phyloP scores from a whole-genome alignment of 164 flowering plant species.

The Tinospora cordifolia region DNA sequence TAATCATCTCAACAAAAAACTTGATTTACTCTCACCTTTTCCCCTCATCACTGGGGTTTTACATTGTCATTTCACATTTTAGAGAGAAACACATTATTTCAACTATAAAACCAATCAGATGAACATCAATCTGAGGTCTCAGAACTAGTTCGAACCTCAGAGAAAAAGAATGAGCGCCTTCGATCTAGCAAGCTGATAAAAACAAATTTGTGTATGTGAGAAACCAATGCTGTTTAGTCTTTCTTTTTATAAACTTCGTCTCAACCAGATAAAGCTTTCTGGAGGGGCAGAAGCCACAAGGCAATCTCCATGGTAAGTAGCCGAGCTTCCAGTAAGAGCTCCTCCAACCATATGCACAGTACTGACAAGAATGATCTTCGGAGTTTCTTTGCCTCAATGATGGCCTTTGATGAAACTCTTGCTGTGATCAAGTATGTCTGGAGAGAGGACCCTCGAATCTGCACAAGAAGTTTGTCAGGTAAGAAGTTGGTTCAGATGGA shows the following conservation, averaged over 20 bases:
- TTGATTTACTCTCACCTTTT: not conserved
- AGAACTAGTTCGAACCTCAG: conserved; percentile 5
- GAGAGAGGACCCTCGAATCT: conserved; percentile 73
- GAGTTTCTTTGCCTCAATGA: conserved; percentile 49
- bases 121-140: conserved; percentile 15
- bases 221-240: not conserved
- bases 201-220: not conserved
- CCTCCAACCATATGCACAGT: conserved; percentile 51
- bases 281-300: conserved; percentile 58
- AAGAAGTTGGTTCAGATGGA: not conserved
- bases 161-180: conserved; percentile 17
- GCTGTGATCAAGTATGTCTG: conserved; percentile 78
- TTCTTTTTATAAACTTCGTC: not conserved
- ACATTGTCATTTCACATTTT: not conserved
- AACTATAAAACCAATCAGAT: not conserved
- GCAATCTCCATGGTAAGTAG: conserved; percentile 61
- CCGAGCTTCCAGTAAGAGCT: conserved; percentile 48
- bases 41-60: conserved; percentile 8
- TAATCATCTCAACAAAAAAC: not conserved
- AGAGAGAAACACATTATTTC: not conserved
- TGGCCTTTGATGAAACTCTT: conserved; percentile 73
- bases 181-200: not conserved
- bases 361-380: conserved; percentile 40
- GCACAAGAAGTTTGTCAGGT: conserved; percentile 17
- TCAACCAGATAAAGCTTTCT: conserved; percentile 39